phyloP scores from a whole-genome alignment of 306 rosid genomes.

The Prosopis cineraria region DNA sequence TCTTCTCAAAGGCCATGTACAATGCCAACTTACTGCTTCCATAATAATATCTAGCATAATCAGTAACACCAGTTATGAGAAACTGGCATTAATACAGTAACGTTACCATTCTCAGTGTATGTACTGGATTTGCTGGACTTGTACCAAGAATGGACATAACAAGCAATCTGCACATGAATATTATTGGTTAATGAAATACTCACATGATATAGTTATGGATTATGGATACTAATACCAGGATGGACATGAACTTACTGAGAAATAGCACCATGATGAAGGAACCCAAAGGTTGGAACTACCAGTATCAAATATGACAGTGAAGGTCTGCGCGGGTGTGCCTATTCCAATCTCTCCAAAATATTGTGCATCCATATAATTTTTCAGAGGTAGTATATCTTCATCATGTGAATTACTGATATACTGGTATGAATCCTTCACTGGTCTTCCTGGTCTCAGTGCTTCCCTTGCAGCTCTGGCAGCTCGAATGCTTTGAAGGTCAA shows the following conservation, averaged over 20 bases:
- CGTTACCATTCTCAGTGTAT: slow-evolving; percentile 60
- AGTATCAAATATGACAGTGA: slow-evolving; percentile 82
- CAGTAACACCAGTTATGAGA: slow-evolving; percentile 12
- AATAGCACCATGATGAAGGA: slow-evolving; percentile 82
- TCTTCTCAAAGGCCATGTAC: background rate
- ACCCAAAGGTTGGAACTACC: slow-evolving; percentile 98
- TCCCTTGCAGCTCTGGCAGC: slow-evolving; percentile 55
- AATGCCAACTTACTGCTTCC: slow-evolving; percentile 14
- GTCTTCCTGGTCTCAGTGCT: slow-evolving; percentile 40
- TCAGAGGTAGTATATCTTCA: slow-evolving; percentile 63
- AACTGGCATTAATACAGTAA: background rate
- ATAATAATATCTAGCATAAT: background rate
- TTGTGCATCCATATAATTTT: slow-evolving; percentile 81
- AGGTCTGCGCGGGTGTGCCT: slow-evolving; percentile 82
- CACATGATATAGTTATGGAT: slow-evolving; percentile 9
- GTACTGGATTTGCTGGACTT: slow-evolving; percentile 70
- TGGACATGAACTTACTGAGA: slow-evolving; percentile 62
- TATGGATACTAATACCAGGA: too few species aligned
- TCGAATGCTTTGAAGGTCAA: slow-evolving; percentile 59
- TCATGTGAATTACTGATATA: slow-evolving; percentile 36
- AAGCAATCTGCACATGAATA: slow-evolving; percentile 59
- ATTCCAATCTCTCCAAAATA: slow-evolving; percentile 86
- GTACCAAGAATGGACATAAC: slow-evolving; percentile 77
- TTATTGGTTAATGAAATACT: slow-evolving; percentile 19
- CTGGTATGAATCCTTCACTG: slow-evolving; percentile 31